phyloP scores from a whole-genome alignment of 2,329 filamentous ascomycete species.

The Penicillium sp. region DNA sequence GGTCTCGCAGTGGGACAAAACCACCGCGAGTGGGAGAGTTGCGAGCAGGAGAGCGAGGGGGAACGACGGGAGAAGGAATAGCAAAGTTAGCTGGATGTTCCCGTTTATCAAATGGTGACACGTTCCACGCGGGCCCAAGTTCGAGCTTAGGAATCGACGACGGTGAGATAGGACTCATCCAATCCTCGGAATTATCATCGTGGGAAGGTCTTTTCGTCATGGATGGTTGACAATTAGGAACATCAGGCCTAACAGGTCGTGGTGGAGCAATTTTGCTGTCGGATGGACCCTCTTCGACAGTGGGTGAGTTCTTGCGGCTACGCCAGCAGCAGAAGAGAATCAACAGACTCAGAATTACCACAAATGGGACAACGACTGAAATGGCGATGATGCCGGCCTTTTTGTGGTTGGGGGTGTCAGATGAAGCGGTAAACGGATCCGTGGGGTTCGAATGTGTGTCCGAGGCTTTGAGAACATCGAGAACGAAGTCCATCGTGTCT shows the following conservation, averaged over 20 bases:
- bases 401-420: conserved; percentile 23
- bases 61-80: conserved; percentile 27
- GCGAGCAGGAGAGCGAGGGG: conserved; percentile 32
- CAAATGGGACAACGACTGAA: conserved; percentile 38
- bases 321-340: conserved; percentile 39
- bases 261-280: conserved; percentile 26
- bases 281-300: conserved; percentile 24
- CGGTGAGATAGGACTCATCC: conserved; percentile 24
- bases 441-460: conserved; percentile 20
- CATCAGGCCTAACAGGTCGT: conserved; percentile 22
- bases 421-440: conserved; percentile 18
- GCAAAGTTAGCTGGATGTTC: conserved; percentile 15
- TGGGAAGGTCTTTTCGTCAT: conserved; percentile 20
- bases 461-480: conserved; percentile 35
- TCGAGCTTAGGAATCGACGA: conserved; percentile 38
- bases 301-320: conserved; percentile 29
- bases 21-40: conserved; percentile 32
- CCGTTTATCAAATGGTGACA: conserved; percentile 27
- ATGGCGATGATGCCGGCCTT: conserved; percentile 42
- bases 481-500: conserved; percentile 48
- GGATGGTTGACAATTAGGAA: conserved; percentile 29
- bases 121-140: conserved; percentile 35
- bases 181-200: conserved; percentile 24
- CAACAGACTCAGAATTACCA: conserved; percentile 28
- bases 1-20: conserved; percentile 27